Conservation (phyloP, 2,329 filamentous ascomycete species). For the Exophiala phaeomuriformis region DNA sequence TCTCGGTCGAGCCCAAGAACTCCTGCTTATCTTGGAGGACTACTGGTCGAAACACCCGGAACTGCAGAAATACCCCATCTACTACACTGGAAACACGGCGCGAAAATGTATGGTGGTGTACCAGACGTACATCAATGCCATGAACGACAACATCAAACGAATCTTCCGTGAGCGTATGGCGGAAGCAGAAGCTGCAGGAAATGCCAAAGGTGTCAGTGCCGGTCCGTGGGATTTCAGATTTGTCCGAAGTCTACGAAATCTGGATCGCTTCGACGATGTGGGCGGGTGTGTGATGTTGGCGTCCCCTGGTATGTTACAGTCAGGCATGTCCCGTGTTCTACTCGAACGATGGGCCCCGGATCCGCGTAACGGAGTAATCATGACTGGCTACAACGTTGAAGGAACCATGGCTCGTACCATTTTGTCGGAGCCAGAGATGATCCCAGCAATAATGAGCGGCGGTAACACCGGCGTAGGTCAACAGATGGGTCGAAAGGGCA, state of each 20-base stretch:
- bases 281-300: constrained; percentile 96
- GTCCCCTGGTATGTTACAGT: constrained; percentile 96
- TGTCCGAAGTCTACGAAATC: constrained; percentile 81
- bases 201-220: constrained; percentile 57
- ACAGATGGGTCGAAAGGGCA: constrained; percentile 54
- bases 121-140: constrained; percentile 93
- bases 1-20: constrained; percentile 83
- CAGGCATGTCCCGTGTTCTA: constrained; percentile 84
- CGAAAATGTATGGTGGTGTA: constrained; percentile 98
- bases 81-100: constrained; percentile 92
- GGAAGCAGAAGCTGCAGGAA: constrained; percentile 74
- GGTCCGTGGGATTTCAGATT: constrained; percentile 96
- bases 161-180: constrained; percentile 90
- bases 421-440: constrained; percentile 88
- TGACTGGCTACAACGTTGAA: constrained; percentile 97
- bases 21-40: constrained; percentile 90
- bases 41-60: constrained; percentile 90
- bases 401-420: constrained; percentile 97
- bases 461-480: constrained; percentile 49
- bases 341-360: constrained; percentile 94
- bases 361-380: constrained; percentile 94
- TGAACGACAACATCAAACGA: constrained; percentile 98
- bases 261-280: constrained; percentile 93
- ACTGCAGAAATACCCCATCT: constrained; percentile 85
- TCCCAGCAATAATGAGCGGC: constrained; percentile 85